A percentile compares a stretch with the other conserved stretches of the same genome.
Evolutionary conservation across 169 alveolate genomes (phyloP).

Genomic region (Plasmodium gonderi): DNA sequence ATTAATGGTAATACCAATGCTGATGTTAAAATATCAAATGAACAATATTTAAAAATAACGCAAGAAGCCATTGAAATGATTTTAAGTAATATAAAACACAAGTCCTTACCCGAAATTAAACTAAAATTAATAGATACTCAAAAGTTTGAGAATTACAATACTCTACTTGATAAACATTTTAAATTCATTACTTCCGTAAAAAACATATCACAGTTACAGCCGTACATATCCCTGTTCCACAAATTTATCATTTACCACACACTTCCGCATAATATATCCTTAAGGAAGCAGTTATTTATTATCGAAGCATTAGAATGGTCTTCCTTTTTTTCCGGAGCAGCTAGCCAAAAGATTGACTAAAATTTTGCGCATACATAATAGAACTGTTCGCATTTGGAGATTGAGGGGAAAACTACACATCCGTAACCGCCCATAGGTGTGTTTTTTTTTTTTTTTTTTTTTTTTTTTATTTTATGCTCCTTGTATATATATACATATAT

Average conservation of each 20-base stretch:
- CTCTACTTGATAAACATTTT: constrained; percentile 62
- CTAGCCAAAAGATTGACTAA: constrained; percentile 60
- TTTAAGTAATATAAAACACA: constrained; percentile 56
- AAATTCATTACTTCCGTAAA: constrained; percentile 59
- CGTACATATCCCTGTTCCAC: constrained; percentile 57
- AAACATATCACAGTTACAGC: constrained; percentile 51
- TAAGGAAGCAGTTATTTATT: constrained; percentile 59
- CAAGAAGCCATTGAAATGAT: constrained; percentile 74
- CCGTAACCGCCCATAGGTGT: neutral
- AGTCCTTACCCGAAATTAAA: constrained; percentile 66
- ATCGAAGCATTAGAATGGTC: constrained; percentile 73
- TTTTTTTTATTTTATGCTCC: no score
- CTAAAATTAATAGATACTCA: constrained; percentile 39
- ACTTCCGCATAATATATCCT: constrained; percentile 53
- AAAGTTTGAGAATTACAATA: constrained; percentile 66
- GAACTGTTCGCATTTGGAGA: neutral
- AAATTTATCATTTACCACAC: constrained; percentile 66
- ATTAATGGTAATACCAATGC: neutral
- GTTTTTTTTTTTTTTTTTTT: neutral
- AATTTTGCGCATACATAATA: neutral
- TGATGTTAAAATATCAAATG: constrained; percentile 69
- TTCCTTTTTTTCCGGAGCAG: constrained; percentile 63
- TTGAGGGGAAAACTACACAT: neutral
- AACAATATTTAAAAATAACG: constrained; percentile 57
- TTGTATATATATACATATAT: no score